Evolutionary conservation across 495 filamentous ascomycete species (phyloP).

Genomic region (Bacidia gigantensis): DNA sequence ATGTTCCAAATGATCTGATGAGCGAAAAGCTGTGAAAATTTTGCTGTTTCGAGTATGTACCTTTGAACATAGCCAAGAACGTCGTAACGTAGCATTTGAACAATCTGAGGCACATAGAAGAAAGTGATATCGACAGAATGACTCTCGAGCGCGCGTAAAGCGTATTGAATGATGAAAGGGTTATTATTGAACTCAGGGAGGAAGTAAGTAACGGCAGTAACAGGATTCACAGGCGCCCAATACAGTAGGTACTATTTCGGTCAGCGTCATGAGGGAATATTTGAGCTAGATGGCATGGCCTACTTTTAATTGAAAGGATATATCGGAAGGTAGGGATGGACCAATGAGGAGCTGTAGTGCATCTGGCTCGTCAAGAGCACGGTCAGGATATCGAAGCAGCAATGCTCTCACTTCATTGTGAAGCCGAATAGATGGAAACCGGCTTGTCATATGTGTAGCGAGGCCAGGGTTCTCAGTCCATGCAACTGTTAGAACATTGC

Average conservation of each 20-base stretch:
- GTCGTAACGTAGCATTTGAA: slow-evolving; percentile 93
- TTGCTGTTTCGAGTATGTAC: slow-evolving; percentile 91
- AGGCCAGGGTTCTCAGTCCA: slow-evolving; percentile 74
- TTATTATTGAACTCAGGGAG: slow-evolving; percentile 87
- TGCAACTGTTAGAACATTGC: slow-evolving; percentile 57
- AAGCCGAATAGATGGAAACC: slow-evolving; percentile 65
- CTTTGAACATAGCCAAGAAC: slow-evolving; percentile 86
- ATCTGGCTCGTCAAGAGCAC: slow-evolving; percentile 62
- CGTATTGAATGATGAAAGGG: slow-evolving; percentile 90
- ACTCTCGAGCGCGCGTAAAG: slow-evolving; percentile 84
- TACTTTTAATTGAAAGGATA: slow-evolving; percentile 71
- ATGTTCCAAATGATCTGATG: slow-evolving; percentile 99
- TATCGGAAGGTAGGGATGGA: slow-evolving; percentile 56
- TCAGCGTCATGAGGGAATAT: slow-evolving; percentile 18
- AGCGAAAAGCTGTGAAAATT: slow-evolving; percentile 90
- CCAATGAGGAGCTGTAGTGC: slow-evolving; percentile 73
- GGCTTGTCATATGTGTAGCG: slow-evolving; percentile 63
- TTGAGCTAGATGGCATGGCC: slow-evolving; percentile 17
- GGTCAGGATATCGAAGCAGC: slow-evolving; percentile 68
- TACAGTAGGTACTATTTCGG: slow-evolving; percentile 64
- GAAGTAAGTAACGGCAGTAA: slow-evolving; percentile 86
- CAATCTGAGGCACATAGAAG: slow-evolving; percentile 96
- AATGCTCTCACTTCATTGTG: slow-evolving; percentile 61
- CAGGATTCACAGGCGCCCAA: slow-evolving; percentile 88
- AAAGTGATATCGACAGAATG: slow-evolving; percentile 94